Evolutionary conservation across 192 early-diverging fungal species (phyloP).

Genomic region (Coemansia umbellata): DNA sequence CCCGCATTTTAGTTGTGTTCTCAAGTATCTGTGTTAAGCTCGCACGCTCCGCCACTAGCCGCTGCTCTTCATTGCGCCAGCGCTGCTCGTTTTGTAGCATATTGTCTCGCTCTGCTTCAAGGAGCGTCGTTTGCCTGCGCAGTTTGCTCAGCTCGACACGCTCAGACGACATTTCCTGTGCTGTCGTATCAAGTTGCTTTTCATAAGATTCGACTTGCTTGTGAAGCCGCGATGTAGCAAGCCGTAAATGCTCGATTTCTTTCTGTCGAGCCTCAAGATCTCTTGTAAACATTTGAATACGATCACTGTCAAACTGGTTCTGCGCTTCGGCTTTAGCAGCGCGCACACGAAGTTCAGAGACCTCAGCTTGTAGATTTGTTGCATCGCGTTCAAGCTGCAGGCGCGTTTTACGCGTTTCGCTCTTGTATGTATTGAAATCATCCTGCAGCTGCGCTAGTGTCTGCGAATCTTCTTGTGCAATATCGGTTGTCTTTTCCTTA

Average conservation of each 20-base stretch:
- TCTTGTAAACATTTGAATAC: slow-evolving; percentile 59
- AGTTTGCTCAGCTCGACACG: slow-evolving; percentile 52
- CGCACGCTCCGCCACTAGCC: slow-evolving; percentile 33
- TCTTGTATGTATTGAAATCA: slow-evolving; percentile 64
- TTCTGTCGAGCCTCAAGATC: slow-evolving; percentile 54
- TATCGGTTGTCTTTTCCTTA: too few relatives aligned
- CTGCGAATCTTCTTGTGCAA: too few relatives aligned
- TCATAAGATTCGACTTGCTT: slow-evolving; percentile 56
- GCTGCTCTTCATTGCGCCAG: slow-evolving; percentile 38
- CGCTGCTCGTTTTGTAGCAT: slow-evolving; percentile 35
- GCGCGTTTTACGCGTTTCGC: slow-evolving; percentile 59
- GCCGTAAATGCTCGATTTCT: slow-evolving; percentile 61
- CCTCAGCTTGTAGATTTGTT: slow-evolving; percentile 52
- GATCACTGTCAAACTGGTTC: slow-evolving; percentile 54
- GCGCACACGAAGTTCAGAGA: slow-evolving; percentile 60
- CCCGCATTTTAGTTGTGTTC: slow-evolving; percentile 48
- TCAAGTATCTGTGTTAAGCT: slow-evolving; percentile 48
- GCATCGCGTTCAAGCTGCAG: slow-evolving; percentile 54
- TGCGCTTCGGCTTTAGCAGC: slow-evolving; percentile 61
- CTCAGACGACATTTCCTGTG: slow-evolving; percentile 49
- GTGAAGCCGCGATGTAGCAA: slow-evolving; percentile 54
- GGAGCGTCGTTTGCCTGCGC: slow-evolving; percentile 47
- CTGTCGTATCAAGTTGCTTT: slow-evolving; percentile 55
- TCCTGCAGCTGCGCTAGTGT: slow-evolving; percentile 52
- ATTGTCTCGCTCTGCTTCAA: slow-evolving; percentile 53